Percentiles rank a stretch among this genome's conserved stretches.
Evolutionary conservation across 2,329 filamentous ascomycete genomes (phyloP).

Genomic region (Fusarium napiforme): DNA sequence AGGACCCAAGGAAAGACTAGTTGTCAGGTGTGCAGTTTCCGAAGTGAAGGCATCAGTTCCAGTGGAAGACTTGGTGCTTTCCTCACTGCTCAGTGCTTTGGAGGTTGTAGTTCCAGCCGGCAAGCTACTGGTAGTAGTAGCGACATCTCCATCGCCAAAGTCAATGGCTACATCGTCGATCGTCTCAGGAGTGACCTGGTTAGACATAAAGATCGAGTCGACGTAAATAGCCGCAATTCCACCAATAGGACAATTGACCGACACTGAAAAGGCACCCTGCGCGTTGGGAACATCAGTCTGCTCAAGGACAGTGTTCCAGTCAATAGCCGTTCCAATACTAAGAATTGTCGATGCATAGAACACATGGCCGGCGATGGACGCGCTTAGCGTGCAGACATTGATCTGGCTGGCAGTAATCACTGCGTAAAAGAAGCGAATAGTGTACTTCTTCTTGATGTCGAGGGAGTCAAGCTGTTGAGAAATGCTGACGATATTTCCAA

Average conservation of each 20-base stretch:
- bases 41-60: not conserved
- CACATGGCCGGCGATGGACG: conserved; percentile 13
- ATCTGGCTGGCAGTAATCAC: conserved; percentile 1
- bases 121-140: rapidly evolving
- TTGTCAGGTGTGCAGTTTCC: not conserved
- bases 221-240: conserved; percentile 14
- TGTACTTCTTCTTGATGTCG: conserved; percentile 12
- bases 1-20: not conserved
- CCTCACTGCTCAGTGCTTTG: rapidly evolving
- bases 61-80: not conserved
- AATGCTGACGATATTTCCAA: not conserved
- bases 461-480: conserved; percentile 17
- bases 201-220: conserved; percentile 38
- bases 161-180: conserved; percentile 22
- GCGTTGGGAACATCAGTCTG: not conserved
- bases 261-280: not conserved
- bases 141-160: not conserved
- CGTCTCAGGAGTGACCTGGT: conserved; percentile 30
- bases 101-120: rapidly evolving
- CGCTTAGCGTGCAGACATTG: conserved; percentile 13
- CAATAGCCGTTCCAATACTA: not conserved
- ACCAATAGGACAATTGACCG: not conserved
- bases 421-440: conserved; percentile 31
- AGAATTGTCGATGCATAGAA: conserved; percentile 3
- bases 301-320: conserved; percentile 15